These are phyloP conservation scores for Colletotrichum phormii DNA, from an alignment of 2,329 filamentous ascomycete species.

Conservation along the genomic window DNA sequence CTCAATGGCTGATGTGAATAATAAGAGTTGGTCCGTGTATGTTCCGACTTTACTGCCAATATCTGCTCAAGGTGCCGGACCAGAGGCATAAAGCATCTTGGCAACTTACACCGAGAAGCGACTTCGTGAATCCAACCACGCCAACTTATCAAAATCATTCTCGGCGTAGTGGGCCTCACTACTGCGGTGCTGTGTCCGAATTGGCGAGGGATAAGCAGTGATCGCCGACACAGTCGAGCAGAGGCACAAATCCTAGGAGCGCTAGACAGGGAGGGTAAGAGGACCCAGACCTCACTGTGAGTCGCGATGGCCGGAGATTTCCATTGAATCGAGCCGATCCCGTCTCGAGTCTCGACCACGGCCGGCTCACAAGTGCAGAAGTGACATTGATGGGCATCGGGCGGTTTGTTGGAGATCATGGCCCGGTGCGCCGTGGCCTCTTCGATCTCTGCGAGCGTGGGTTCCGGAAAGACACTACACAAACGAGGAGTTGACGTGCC, in stretches of 20 bases:
- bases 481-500: neutral
- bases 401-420: neutral
- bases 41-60: neutral
- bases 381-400: neutral
- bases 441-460: neutral
- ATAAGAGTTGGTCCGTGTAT: constrained; percentile 24
- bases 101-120: neutral
- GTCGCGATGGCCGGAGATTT: neutral
- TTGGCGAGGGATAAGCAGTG: neutral
- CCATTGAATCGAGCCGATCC: neutral
- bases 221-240: neutral
- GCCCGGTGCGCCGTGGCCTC: constrained; percentile 1
- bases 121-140: neutral
- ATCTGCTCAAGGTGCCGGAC: neutral
- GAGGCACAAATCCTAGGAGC: neutral
- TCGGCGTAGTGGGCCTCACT: constrained; percentile 11
- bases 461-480: neutral
- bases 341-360: neutral
- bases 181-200: neutral
- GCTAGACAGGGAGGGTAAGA: neutral
- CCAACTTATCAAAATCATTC: neutral
- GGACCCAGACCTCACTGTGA: neutral
- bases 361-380: neutral
- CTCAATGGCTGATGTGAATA: neutral
- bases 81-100: neutral